Evolutionary conservation across 805 yeast species (phyloP).

Genomic region (Maudiozyma serrabonitensis): DNA sequence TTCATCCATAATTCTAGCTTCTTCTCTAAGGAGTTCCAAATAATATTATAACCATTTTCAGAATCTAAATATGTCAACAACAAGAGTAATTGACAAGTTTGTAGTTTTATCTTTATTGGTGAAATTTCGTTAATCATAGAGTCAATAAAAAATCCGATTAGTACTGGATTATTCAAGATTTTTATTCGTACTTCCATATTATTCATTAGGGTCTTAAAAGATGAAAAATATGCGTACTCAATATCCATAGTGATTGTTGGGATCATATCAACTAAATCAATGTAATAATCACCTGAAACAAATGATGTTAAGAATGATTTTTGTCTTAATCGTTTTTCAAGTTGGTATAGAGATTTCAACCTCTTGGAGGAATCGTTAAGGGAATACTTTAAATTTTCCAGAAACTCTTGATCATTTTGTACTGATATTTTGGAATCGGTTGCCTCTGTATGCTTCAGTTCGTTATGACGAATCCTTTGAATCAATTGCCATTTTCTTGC

Average conservation of each 20-base stretch:
- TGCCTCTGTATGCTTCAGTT: not conserved
- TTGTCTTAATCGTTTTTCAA: constrained; percentile 22
- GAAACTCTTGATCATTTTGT: not conserved
- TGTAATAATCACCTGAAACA: constrained; percentile 10
- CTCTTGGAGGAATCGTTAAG: constrained; percentile 4
- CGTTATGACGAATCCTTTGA: constrained; percentile 12
- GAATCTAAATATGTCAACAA: constrained; percentile 21
- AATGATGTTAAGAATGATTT: constrained; percentile 10
- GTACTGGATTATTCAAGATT: constrained; percentile 6
- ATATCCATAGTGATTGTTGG: not conserved
- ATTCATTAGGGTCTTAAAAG: constrained; percentile 21
- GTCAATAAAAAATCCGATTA: constrained; percentile 13
- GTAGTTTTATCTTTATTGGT: constrained; percentile 12
- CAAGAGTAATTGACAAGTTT: constrained; percentile 19
- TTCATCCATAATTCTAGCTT: constrained; percentile 10
- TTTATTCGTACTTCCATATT: constrained; percentile 10
- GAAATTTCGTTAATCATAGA: constrained; percentile 7
- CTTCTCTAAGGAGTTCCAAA: constrained; percentile 7
- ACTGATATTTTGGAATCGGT: not conserved
- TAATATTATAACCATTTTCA: constrained; percentile 17
- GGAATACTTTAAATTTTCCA: constrained; percentile 1
- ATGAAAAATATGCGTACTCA: constrained; percentile 19
- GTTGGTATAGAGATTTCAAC: constrained; percentile 14
- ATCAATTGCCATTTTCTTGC: constrained; percentile 26
- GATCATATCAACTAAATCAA: constrained; percentile 7